Conservation (phyloP, 2,329 filamentous ascomycete genomes). For the Venturia pyrina region DNA sequence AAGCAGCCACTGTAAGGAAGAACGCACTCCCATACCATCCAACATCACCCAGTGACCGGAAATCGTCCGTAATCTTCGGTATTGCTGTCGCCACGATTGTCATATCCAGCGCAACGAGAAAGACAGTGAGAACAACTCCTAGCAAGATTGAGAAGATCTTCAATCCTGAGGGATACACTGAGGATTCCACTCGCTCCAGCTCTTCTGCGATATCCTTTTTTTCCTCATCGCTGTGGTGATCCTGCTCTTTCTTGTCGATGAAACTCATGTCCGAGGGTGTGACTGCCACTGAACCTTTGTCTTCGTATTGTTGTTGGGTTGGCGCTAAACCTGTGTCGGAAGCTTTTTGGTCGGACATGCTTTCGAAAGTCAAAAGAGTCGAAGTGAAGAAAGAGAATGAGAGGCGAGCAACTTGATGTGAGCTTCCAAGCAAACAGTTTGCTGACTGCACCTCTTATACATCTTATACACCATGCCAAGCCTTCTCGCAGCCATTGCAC, state of each 20-base stretch:
- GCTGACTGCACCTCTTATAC: background rate
- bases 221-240: background rate
- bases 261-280: slow-evolving; percentile 11
- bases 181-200: slow-evolving; percentile 6
- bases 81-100: slow-evolving; percentile 29
- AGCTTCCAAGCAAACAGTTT: background rate
- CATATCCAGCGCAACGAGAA: slow-evolving; percentile 14
- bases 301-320: background rate
- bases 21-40: slow-evolving; percentile 31
- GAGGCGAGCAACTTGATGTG: background rate
- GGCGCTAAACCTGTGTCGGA: background rate
- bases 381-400: background rate
- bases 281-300: background rate
- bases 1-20: slow-evolving; percentile 25
- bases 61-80: slow-evolving; percentile 27
- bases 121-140: slow-evolving; percentile 10
- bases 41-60: slow-evolving; percentile 25
- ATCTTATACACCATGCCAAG: no score
- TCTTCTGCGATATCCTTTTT: background rate
- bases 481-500: background rate
- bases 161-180: slow-evolving; percentile 9
- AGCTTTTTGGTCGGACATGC: background rate
- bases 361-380: background rate
- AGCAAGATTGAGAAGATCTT: slow-evolving; percentile 13
- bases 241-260: slow-evolving; percentile 11